A percentile compares a stretch with the other conserved stretches of the same genome.
Conservation (phyloP, 139 green algal species). For the Pleodorina starrii region DNA sequence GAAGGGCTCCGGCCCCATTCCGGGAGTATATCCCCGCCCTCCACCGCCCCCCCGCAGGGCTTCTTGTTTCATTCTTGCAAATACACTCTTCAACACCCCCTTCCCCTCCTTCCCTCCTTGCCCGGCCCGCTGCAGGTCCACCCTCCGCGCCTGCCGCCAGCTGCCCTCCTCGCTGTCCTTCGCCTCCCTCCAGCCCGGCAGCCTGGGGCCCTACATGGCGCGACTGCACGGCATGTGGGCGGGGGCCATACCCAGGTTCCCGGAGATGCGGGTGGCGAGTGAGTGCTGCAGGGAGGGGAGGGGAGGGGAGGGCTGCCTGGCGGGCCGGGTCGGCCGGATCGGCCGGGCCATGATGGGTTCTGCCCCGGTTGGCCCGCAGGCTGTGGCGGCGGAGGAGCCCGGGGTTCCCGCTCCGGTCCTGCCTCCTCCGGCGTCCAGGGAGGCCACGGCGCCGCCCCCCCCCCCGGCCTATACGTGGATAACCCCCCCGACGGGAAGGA, state of each 20-base stretch:
- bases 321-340: neutral
- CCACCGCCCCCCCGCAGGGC: no score
- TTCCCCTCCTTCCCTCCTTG: no score
- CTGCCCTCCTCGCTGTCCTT: constrained; percentile 1
- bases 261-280: constrained; percentile 20
- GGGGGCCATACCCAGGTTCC: neutral
- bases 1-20: no score
- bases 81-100: no score
- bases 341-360: no score
- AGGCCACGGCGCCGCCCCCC: neutral
- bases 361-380: neutral
- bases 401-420: neutral
- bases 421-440: neutral
- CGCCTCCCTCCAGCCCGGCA: neutral
- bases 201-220: constrained; percentile 2
- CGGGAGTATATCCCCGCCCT: no score
- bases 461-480: neutral
- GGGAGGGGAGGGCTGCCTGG: no score
- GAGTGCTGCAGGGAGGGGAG: neutral
- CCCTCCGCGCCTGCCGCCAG: neutral
- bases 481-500: no score
- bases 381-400: neutral
- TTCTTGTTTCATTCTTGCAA: no score
- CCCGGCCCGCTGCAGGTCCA: no score
- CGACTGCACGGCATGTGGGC: constrained; percentile 29